Evolutionary conservation across 2,329 filamentous ascomycete species (phyloP), one percentile per base, ranked within the genome.

Genomic region (Microdochium trichocladiopsis): DNA sequence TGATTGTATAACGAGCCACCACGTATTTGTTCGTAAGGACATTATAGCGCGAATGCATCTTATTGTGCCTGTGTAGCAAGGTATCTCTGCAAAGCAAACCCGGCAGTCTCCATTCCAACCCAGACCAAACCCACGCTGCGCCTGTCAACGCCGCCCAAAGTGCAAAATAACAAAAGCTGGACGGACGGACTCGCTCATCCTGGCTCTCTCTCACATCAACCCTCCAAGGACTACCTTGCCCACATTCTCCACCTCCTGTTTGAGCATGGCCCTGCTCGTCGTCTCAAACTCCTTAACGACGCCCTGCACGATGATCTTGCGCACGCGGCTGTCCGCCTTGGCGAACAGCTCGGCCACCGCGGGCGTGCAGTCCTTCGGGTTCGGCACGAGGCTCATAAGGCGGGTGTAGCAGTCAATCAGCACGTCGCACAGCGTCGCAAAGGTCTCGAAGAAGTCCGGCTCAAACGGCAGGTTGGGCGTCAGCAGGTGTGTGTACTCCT

Each of bases 361-460:
- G 1, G 83, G 78, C 4, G 78, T 82, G 63, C 89, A 94, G 49
- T 88, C 80, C 24, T 86, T 81, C 1, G 92, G 87, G 2, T 83
- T 83, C n/a, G 84, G 79, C 22, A 97, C 75, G 54, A 99, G 75
- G 45, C 76, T 77, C 61, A 95, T 74, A 25, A 99, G 82, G 51
- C 85, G 83, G 33, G 84, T 84, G 71, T 99, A 99, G 63, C 86
- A 90, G 67, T 97, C 94, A 61, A 96, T 95, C 55, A 99, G 74
- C 2, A 95, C 90, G 65, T 99, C 94, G 72, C 94, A 97, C 6
- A 99, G 77, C 12, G 94, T 96, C 14, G 91, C 87, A 72, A 97
- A 97, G 0, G 92, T 96, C 72, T 95, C 91, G 68, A 93, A 94
- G 63, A 96, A 99, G 69, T 99, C 94, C 0, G 94, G 94, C 58